Evolutionary conservation across 495 filamentous ascomycete species (phyloP).

Genomic region (Ramalina intermedia): DNA sequence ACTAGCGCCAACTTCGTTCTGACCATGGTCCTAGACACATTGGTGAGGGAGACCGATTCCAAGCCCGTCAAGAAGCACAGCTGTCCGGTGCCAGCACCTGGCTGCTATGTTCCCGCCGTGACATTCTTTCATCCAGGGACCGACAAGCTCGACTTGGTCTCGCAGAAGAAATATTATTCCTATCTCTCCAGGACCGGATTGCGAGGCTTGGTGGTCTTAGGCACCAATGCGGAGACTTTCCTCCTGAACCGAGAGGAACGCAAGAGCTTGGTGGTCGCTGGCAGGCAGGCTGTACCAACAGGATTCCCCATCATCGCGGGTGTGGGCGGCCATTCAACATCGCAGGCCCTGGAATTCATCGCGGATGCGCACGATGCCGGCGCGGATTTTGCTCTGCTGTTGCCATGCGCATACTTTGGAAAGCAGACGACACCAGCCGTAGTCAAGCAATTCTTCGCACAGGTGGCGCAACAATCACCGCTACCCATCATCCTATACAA

Average conservation of each 20-base stretch:
- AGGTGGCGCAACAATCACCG: conserved; percentile 35
- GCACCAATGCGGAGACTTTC: conserved; percentile 54
- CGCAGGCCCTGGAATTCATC: conserved; percentile 45
- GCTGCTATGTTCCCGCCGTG: conserved; percentile 30
- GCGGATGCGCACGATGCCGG: conserved; percentile 41
- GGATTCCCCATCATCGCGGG: conserved; percentile 47
- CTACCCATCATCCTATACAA: conserved; percentile 56
- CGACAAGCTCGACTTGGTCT: conserved; percentile 34
- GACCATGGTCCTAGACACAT: neutral
- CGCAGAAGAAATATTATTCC: conserved; percentile 38
- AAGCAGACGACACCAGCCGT: conserved; percentile 42
- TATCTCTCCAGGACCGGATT: conserved; percentile 42
- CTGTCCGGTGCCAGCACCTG: conserved; percentile 24
- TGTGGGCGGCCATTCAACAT: conserved; percentile 47
- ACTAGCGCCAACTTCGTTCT: no score
- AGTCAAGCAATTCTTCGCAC: conserved; percentile 44
- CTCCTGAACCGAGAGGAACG: conserved; percentile 49
- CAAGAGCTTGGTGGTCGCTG: conserved; percentile 31
- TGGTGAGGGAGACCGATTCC: neutral
- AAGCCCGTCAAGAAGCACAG: neutral
- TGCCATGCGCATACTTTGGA: conserved; percentile 53
- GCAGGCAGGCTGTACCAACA: conserved; percentile 36
- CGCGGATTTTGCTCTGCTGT: conserved; percentile 44
- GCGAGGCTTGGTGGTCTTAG: conserved; percentile 44
- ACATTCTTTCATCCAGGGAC: conserved; percentile 40